A percentile compares a stretch with the other conserved stretches of the same genome.
Evolutionary conservation across 2,329 filamentous ascomycete species (phyloP).

Genomic region (Paecilomyces formosus): DNA sequence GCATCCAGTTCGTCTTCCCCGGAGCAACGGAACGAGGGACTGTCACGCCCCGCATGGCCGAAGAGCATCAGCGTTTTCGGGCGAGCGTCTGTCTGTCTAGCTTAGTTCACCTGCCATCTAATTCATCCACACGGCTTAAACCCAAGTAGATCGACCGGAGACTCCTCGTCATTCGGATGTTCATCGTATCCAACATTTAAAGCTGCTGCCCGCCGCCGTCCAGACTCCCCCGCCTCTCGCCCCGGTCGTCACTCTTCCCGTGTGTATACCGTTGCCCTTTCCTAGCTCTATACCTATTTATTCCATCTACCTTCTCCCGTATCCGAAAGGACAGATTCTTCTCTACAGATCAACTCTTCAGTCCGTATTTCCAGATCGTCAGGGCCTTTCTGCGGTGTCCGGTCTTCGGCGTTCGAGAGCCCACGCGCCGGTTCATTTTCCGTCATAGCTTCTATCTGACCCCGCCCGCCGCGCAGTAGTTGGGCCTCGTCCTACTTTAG

Average conservation of each 20-base stretch:
- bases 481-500: background rate
- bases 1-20: background rate
- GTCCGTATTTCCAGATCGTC: background rate
- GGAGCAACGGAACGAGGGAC: background rate
- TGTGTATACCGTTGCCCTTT: background rate
- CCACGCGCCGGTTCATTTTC: background rate
- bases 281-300: too few relatives aligned
- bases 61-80: background rate
- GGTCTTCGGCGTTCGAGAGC: background rate
- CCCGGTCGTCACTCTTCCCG: background rate
- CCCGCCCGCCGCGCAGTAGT: background rate
- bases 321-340: background rate
- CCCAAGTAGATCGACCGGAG: background rate
- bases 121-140: background rate
- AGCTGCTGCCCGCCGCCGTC: background rate
- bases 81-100: background rate
- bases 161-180: background rate
- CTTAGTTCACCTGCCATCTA: background rate
- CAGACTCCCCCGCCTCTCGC: background rate
- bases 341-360: background rate
- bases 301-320: background rate
- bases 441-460: background rate
- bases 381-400: background rate
- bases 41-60: conserved; percentile 1
- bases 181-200: background rate